A percentile compares a stretch with the other conserved stretches of the same genome.
These are phyloP conservation scores for Entomophthora muscae DNA, from an alignment of 371 early-diverging fungal genomes.

Conservation along the genomic window DNA sequence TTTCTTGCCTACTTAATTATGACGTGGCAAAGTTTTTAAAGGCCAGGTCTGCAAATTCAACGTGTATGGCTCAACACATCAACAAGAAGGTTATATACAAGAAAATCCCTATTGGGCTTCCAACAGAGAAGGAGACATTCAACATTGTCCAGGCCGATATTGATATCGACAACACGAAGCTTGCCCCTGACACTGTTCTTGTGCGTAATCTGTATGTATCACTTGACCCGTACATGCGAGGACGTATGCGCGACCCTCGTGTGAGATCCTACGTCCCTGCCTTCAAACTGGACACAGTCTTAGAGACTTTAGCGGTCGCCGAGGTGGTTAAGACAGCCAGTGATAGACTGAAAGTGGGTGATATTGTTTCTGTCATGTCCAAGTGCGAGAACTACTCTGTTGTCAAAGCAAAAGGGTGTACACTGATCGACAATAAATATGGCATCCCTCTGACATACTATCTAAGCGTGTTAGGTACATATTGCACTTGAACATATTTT, in stretches of 20 bases:
- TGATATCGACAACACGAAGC: constrained; percentile 18
- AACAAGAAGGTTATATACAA: constrained; percentile 17
- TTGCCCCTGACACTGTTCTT: constrained; percentile 33
- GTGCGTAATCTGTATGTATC: constrained; percentile 30
- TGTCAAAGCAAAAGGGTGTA: constrained; percentile 15
- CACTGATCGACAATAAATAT: constrained; percentile 15
- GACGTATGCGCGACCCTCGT: constrained; percentile 28
- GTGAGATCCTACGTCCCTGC: constrained; percentile 29
- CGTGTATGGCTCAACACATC: too few relatives aligned
- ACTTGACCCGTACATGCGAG: constrained; percentile 41
- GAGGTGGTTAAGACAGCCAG: constrained; percentile 26
- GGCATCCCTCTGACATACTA: constrained; percentile 24
- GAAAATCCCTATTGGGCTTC: constrained; percentile 20
- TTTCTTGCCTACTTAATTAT: too few relatives aligned
- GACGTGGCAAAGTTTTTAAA: too few relatives aligned
- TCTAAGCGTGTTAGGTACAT: constrained; percentile 2
- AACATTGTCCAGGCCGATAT: constrained; percentile 21
- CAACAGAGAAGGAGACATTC: constrained; percentile 23
- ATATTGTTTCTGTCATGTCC: constrained; percentile 18
- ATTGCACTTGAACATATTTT: not conserved
- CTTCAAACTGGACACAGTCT: constrained; percentile 32
- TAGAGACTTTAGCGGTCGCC: constrained; percentile 27
- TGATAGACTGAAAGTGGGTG: constrained; percentile 23
- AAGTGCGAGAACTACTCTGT: constrained; percentile 31
- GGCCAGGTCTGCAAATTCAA: too few relatives aligned